A percentile compares a stretch with the other conserved stretches of the same genome.
Evolutionary conservation across 805 yeast genomes (phyloP).

Genomic region (Zygosaccharomyces lentus): DNA sequence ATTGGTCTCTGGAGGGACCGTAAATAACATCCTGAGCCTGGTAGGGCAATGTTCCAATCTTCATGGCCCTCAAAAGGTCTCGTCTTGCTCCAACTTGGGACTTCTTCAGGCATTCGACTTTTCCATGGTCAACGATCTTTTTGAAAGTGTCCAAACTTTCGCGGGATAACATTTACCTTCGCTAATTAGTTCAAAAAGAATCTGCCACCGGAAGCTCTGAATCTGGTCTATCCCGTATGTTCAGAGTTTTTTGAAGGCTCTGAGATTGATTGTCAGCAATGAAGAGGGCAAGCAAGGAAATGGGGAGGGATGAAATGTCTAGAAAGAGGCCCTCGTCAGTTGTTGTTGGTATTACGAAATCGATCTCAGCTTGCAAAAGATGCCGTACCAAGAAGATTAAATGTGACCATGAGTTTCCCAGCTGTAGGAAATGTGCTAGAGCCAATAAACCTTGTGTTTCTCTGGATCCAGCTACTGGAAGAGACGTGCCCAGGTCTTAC

Average conservation of each 20-base stretch:
- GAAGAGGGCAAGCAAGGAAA: conserved; percentile 8
- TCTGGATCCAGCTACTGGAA: conserved; percentile 81
- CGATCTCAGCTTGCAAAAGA: conserved; percentile 81
- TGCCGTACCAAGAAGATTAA: conserved; percentile 67
- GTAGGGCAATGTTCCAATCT: conserved; percentile 29
- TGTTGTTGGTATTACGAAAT: conserved; percentile 48
- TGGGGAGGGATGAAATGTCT: conserved; percentile 3
- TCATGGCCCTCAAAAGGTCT: conserved; percentile 16
- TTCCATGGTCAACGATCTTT: not conserved
- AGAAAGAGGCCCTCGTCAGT: conserved; percentile 18
- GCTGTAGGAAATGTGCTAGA: conserved; percentile 51
- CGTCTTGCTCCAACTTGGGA: not conserved
- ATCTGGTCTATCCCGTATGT: not conserved
- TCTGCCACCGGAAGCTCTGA: not conserved
- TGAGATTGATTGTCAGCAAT: not conserved
- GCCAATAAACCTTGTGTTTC: conserved; percentile 76
- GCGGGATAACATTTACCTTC: not conserved
- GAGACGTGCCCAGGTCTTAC: conserved; percentile 79
- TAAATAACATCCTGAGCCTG: conserved; percentile 28
- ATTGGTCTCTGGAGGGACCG: conserved; percentile 1
- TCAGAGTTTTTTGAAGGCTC: not conserved
- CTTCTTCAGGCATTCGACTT: not conserved
- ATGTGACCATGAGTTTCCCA: conserved; percentile 56
- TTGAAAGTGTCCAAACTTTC: not conserved
- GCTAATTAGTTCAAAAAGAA: not conserved